Conservation (phyloP, 2,329 filamentous ascomycete genomes). For the Sarocladium brachiariae region DNA sequence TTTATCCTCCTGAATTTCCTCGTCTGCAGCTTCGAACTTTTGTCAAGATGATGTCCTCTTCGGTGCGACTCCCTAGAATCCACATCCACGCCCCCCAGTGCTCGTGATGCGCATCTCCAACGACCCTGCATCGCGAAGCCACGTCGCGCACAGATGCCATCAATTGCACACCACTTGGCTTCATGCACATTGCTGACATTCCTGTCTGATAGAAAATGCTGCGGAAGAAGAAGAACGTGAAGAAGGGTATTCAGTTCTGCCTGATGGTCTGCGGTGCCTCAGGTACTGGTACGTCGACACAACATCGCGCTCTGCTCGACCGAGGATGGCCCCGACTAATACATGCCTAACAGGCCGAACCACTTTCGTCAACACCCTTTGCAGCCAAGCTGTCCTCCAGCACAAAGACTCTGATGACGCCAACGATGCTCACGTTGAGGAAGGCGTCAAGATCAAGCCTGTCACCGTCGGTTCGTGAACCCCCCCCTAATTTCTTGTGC, state of each 20-base stretch:
- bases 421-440: slow-evolving; percentile 81
- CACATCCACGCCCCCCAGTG: slow-evolving; percentile 2
- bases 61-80: slow-evolving; percentile 7
- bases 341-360: slow-evolving; percentile 63
- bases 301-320: not conserved
- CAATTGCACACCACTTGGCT: slow-evolving; percentile 10
- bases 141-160: slow-evolving; percentile 7
- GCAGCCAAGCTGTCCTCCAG: slow-evolving; percentile 83
- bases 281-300: slow-evolving; percentile 71
- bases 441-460: slow-evolving; percentile 97
- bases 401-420: slow-evolving; percentile 94
- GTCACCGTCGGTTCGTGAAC: slow-evolving; percentile 74
- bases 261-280: slow-evolving; percentile 99
- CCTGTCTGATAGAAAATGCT: slow-evolving; percentile 69
- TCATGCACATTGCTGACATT: slow-evolving; percentile 21
- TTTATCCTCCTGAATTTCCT: not conserved
- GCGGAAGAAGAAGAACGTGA: slow-evolving; percentile 99
- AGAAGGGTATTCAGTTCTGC: slow-evolving; percentile 99
- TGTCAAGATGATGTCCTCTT: slow-evolving; percentile 8
- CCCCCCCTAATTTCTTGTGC: not conserved
- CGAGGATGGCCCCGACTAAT: not conserved
- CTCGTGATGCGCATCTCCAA: slow-evolving; percentile 11
- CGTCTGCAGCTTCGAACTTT: not conserved
- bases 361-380: slow-evolving; percentile 99
- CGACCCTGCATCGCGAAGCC: slow-evolving; percentile 1